Evolutionary conservation across 2,329 filamentous ascomycete species (phyloP), one percentile per base, ranked within the genome.

Genomic region (Lachnellula hyalina): DNA sequence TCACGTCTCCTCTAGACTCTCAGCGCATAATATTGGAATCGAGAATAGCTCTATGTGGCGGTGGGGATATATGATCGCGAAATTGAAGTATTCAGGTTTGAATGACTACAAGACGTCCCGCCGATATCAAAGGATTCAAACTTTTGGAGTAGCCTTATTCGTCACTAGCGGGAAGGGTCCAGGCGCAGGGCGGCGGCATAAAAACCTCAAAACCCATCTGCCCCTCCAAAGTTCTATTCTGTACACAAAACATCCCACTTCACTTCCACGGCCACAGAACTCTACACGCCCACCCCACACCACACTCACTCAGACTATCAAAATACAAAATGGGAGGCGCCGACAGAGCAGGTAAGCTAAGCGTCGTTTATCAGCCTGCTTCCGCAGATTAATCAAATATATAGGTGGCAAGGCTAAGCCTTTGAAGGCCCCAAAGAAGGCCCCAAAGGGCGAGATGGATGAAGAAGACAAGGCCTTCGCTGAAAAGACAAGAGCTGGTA

Each of bases 391-490:
- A 60, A 64, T 58, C 62, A 57, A 60, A 61, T 50, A 49, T 49
- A 55, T 60, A 92, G 88, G 87, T 72, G 88, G 88, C 79, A 92
- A 91, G 80, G 83, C 77, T 65, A 90, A 91, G 82, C 88, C 88
- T 65, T 78, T 90, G 74, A 96, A 96, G 86, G 82, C 87, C 64
- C 79, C 90, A 58, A 96, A 96, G 85, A 95, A 93, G 82, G 80
- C 82, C 52, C 61, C 61, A 42, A 78, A 80, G 70, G 87, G 86
- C 74, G 91, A 96, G 1, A 73, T 92, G 55, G 92, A 96, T 70
- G 91, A 96, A 0, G 90, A 96, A 45, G 91, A 96, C 62, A 74
- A 86, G 70, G 90, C 90, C 5, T 91, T 81, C 80, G 86, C 84
- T 68, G 84, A 87, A 72, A 96, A 91, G 85, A 87, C 91, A 78